phyloP scores from a whole-genome alignment of 768 basidiomycete genomes.

The Trametes gibbosa region DNA sequence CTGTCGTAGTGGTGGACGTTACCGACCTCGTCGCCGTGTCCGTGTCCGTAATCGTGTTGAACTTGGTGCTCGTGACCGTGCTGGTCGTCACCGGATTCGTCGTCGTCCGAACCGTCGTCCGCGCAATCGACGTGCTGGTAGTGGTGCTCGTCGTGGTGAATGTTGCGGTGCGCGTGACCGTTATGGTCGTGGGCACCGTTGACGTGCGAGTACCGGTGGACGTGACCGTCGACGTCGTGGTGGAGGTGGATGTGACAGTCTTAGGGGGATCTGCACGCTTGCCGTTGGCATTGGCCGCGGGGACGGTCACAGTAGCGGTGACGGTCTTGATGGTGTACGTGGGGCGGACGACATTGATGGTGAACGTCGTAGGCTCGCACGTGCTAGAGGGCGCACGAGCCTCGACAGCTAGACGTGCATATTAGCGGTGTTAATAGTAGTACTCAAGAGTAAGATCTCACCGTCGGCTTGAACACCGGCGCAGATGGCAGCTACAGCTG shows the following conservation, averaged over 20 bases:
- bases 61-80: background rate
- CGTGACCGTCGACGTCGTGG: background rate
- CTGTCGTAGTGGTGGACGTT: background rate
- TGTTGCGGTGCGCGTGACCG: background rate
- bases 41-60: background rate
- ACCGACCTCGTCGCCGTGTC: background rate
- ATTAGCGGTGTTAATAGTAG: background rate
- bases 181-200: background rate
- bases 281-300: background rate
- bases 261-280: background rate
- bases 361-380: background rate
- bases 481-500: constrained; percentile 9
- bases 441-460: background rate
- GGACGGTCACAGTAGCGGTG: background rate
- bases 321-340: background rate
- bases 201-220: background rate
- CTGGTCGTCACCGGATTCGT: background rate
- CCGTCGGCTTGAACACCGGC: background rate
- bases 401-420: constrained; percentile 1
- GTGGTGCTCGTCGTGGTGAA: background rate
- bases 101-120: background rate
- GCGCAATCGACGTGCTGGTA: background rate
- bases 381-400: background rate
- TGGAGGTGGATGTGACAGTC: background rate
- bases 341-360: background rate